Percentiles rank a stretch among this genome's conserved stretches.
Conservation (phyloP, 345 rosid genomes). For the Sonneratia alba region DNA sequence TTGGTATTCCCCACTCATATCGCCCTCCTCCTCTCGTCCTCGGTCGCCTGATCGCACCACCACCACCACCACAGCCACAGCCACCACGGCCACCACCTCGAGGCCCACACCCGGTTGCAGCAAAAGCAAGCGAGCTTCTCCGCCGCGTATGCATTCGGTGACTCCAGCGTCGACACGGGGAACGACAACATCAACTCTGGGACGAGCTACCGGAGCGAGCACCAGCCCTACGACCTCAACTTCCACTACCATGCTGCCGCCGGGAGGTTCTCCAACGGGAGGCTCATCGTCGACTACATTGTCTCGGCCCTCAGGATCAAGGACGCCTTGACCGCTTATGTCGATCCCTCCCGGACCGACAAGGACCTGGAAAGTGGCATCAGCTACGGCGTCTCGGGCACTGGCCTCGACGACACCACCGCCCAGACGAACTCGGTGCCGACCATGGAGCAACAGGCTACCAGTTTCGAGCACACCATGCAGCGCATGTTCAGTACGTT, state of each 20-base stretch:
- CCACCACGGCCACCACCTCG: too few species aligned
- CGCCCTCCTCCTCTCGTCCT: neutral
- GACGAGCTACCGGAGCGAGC: neutral
- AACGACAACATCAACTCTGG: neutral
- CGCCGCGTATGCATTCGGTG: neutral
- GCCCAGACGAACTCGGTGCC: neutral
- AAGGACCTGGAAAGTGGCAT: neutral
- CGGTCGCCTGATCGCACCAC: neutral
- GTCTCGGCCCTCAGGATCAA: neutral
- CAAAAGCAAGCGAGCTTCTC: neutral
- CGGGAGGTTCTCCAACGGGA: neutral
- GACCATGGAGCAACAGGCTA: neutral
- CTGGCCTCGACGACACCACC: neutral
- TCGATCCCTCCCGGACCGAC: neutral
- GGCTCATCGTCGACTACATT: neutral
- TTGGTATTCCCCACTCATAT: neutral
- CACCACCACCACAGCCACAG: neutral
- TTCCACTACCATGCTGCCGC: neutral
- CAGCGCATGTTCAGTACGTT: neutral
- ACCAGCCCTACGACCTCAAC: neutral
- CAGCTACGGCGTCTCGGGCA: neutral
- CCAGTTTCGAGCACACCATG: neutral
- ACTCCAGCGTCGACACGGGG: conserved; percentile 1
- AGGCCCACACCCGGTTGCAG: too few species aligned
- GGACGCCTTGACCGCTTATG: neutral